These are phyloP conservation scores for Backusella tarrabulga DNA, from an alignment of 192 early-diverging fungal genomes.

Conservation along the genomic window DNA sequence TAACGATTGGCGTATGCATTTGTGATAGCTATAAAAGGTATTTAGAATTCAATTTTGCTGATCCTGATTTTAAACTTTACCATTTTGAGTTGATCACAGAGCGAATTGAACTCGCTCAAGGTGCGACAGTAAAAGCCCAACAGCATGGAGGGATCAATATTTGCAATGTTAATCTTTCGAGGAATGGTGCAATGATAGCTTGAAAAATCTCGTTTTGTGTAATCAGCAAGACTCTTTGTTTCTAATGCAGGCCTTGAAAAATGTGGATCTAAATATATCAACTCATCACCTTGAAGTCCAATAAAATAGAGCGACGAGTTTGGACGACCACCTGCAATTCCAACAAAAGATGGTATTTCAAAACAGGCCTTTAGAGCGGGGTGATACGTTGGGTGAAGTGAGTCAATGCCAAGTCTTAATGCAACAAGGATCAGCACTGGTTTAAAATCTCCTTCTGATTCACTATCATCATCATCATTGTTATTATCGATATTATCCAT, in stretches of 20 bases:
- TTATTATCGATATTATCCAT: neutral
- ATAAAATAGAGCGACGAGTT: constrained; percentile 94
- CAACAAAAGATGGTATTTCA: constrained; percentile 72
- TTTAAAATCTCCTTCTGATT: constrained; percentile 41
- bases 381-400: constrained; percentile 87
- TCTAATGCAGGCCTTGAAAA: constrained; percentile 69
- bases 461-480: constrained; percentile 1
- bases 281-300: constrained; percentile 75
- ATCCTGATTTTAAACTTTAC: constrained; percentile 18
- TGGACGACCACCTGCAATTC: constrained; percentile 95
- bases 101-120: constrained; percentile 55
- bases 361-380: constrained; percentile 72
- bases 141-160: constrained; percentile 92
- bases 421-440: constrained; percentile 84
- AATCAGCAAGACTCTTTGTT: constrained; percentile 44
- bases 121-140: constrained; percentile 83
- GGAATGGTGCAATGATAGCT: constrained; percentile 83
- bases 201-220: constrained; percentile 59
- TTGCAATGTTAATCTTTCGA: constrained; percentile 68
- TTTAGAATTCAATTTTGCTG: neutral
- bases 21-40: constrained; percentile 34
- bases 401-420: constrained; percentile 86
- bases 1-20: constrained; percentile 55
- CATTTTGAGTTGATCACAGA: constrained; percentile 51
- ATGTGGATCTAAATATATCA: constrained; percentile 95